Percentiles rank a stretch among this genome's conserved stretches.
These are phyloP conservation scores for bread wheat (Triticum aestivum) DNA, from an alignment of 176 grass and related monocot species.

Conservation along the genomic window IWGSC_CS_RefSeq_v2.1 NC_057800.1:711293181-711293680, in stretches of 20 bases:
- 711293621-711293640: background rate
- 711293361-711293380: background rate
- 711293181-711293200: background rate
- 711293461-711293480: background rate
- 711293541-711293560: background rate
- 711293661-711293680: background rate
- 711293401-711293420: background rate
- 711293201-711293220: background rate
- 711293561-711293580: background rate
- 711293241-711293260: background rate
- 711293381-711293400: background rate
- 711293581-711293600: background rate
- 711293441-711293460: background rate
- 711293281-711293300: background rate
- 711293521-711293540: background rate
- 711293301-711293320: background rate
- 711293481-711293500: background rate
- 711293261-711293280: background rate
- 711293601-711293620: background rate
- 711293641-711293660: background rate
- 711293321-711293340: background rate
- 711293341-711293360: background rate
- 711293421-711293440: background rate
- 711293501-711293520: background rate
- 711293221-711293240: background rate